Evolutionary conservation across 306 rosid genomes (phyloP), one percentile per base, ranked within the genome.

Genomic region (Abrus pulchellus): DNA sequence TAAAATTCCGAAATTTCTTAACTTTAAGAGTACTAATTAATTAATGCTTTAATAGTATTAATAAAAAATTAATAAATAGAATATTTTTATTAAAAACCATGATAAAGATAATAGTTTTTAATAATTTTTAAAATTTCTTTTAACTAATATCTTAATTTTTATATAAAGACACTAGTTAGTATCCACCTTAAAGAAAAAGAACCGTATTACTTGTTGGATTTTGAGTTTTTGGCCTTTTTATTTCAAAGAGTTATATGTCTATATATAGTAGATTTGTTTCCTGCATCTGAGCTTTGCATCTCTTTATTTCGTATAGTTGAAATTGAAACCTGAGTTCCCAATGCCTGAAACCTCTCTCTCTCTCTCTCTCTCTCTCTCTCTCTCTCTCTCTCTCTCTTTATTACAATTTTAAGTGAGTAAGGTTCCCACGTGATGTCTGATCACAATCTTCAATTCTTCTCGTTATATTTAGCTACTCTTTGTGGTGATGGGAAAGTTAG

Each of bases 391-490:
- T 63, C 62, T 47, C 29, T 65, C 56, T 79, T 78, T 82, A 78
- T 84, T 79, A 76, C 72, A 82, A 71, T 38, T 71, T 61, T 65
- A 12, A 52, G 13, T 14, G 84, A 62, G 73, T 71, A 64, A 82
- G 85, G 73, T 33, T 85, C 84, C 82, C 88, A 89, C 82, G 90
- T 86, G 93, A 86, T 30, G 53, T 80, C 66, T 34, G 85, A 69
- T 77, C 79, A 76, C 73, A 72, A 76, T 72, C 61, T 71, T 72
- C n/a, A 74, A 38, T 77, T 83, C 80, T 45, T 56, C 47, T 47
- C n/a, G 72, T 59, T 71, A 55, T 61, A 72, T 65, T 63, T 77
- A 53, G 79, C 38, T 54, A 45, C 71, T 72, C 68, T 80, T 84
- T 80, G 79, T 63, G 86, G 78, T 40, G 56, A 64, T 30, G 67